Conservation (phyloP, 805 yeast species). For the Schwanniomyces vanrijiae region DNA sequence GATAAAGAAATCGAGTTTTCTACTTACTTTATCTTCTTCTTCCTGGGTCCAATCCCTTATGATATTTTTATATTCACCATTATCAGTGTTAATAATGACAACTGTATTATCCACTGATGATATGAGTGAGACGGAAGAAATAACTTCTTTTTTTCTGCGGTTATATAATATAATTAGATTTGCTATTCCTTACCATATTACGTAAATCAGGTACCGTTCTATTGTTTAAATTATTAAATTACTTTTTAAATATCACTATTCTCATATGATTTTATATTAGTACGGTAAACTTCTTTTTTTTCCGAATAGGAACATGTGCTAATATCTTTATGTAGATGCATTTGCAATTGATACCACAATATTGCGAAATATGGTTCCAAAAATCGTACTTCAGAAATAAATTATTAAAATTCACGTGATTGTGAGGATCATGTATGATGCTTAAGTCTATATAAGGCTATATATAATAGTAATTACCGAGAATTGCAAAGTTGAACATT, state of each 20-base stretch:
- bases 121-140: neutral
- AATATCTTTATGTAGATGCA: neutral
- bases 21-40: constrained; percentile 13
- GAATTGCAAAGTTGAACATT: neutral
- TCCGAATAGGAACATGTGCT: neutral
- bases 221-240: no score
- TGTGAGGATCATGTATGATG: neutral
- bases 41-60: constrained; percentile 14
- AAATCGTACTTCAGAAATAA: neutral
- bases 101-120: neutral
- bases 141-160: neutral
- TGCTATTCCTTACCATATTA: neutral
- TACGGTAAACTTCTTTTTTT: neutral
- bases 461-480: neutral
- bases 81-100: neutral
- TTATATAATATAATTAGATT: neutral
- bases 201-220: neutral
- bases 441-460: neutral
- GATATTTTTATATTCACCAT: constrained; percentile 2
- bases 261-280: no score
- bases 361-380: neutral
- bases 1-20: constrained; percentile 7
- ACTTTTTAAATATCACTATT: neutral
- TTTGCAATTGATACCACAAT: neutral
- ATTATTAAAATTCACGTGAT: neutral